Percentiles rank a stretch among this genome's conserved stretches.
phyloP scores from a whole-genome alignment of 1,284 basidiomycete genomes.

The Trichosporon ovoides region DNA sequence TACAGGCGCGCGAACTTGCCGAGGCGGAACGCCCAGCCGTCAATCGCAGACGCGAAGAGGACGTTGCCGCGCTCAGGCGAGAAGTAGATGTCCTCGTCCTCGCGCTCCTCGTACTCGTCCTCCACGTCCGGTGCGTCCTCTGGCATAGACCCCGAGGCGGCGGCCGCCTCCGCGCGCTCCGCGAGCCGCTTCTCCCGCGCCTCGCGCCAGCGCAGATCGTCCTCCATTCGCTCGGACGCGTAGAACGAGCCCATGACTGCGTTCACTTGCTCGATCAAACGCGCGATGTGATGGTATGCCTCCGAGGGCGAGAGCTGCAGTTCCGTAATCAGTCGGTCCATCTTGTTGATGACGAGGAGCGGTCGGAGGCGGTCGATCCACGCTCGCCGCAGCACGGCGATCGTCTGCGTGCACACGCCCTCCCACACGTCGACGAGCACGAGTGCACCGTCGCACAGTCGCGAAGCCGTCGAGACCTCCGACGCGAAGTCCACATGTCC shows the following conservation, averaged over 20 bases:
- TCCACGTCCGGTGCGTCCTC: constrained; percentile 38
- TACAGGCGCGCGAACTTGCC: constrained; percentile 92
- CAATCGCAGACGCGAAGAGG: constrained; percentile 91
- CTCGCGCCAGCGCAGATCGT: constrained; percentile 92
- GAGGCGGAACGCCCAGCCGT: constrained; percentile 96
- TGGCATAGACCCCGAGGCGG: constrained; percentile 39
- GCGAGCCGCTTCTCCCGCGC: constrained; percentile 76
- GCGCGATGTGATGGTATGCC: constrained; percentile 87
- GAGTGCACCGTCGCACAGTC: constrained; percentile 90
- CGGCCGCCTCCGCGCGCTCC: constrained; percentile 59
- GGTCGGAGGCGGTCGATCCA: constrained; percentile 86
- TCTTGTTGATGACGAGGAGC: constrained; percentile 94
- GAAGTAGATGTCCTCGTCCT: constrained; percentile 97
- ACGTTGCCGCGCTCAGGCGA: constrained; percentile 95
- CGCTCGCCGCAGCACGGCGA: constrained; percentile 89
- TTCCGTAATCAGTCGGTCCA: constrained; percentile 92
- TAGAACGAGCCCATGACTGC: constrained; percentile 97
- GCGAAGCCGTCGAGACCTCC: constrained; percentile 90
- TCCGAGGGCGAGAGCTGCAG: constrained; percentile 85
- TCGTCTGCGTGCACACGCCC: constrained; percentile 98
- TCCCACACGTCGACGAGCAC: constrained; percentile 98
- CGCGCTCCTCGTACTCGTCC: constrained; percentile 77
- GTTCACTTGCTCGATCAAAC: constrained; percentile 95
- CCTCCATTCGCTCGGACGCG: constrained; percentile 93
- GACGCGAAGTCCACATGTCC: constrained; percentile 98